phyloP scores from a whole-genome alignment of 371 early-diverging fungal species.

The Apophysomyces ossiformis region DNA sequence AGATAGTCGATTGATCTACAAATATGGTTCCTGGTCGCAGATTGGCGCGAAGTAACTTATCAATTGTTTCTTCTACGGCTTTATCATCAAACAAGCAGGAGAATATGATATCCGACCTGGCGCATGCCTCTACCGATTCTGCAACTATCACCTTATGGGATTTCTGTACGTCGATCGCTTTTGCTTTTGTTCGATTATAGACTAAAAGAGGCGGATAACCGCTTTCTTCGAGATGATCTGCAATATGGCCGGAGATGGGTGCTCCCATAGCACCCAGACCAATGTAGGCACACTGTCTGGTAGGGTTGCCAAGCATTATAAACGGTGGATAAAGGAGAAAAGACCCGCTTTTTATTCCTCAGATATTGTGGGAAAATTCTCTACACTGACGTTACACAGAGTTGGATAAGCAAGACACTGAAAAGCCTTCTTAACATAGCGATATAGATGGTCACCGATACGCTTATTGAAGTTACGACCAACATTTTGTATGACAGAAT shows the following conservation, averaged over 20 bases:
- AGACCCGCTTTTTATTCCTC: neutral
- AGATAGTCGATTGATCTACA: slow-evolving; percentile 50
- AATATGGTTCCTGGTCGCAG: slow-evolving; percentile 36
- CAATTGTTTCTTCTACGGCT: slow-evolving; percentile 38
- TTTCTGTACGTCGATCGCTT: slow-evolving; percentile 32
- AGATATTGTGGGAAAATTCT: too few species aligned
- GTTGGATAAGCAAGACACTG: too few species aligned
- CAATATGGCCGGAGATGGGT: slow-evolving; percentile 49
- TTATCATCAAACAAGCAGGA: slow-evolving; percentile 55
- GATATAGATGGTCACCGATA: too few species aligned
- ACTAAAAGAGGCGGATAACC: slow-evolving; percentile 41
- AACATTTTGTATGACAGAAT: too few species aligned
- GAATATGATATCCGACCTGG: slow-evolving; percentile 52
- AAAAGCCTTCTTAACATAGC: too few species aligned
- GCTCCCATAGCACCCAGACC: slow-evolving; percentile 63
- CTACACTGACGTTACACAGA: too few species aligned
- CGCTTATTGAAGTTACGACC: too few species aligned
- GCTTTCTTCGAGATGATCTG: slow-evolving; percentile 22
- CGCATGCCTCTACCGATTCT: slow-evolving; percentile 32
- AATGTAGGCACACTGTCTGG: slow-evolving; percentile 47
- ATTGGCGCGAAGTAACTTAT: slow-evolving; percentile 22
- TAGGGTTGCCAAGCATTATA: neutral
- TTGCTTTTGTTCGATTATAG: slow-evolving; percentile 57
- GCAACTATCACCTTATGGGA: slow-evolving; percentile 32
- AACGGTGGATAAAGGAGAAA: neutral